Evolutionary conservation across 2,329 filamentous ascomycete genomes (phyloP).

Genomic region (Bipolaris victoriae): DNA sequence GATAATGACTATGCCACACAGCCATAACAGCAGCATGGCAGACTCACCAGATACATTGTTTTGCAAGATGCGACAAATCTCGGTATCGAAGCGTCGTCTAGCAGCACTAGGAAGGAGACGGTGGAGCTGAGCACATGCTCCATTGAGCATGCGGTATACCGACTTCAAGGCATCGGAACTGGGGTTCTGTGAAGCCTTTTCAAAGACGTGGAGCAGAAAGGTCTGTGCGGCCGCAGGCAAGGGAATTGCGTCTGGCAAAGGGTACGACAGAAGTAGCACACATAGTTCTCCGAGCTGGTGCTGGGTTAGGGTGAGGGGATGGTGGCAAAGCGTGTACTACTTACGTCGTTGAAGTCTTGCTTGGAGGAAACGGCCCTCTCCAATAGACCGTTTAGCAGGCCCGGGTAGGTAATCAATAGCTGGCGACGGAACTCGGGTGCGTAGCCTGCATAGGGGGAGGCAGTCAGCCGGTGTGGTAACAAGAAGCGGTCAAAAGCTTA

Average conservation of each 20-base stretch:
- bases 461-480: slow-evolving; percentile 25
- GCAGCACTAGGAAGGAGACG: slow-evolving; percentile 29
- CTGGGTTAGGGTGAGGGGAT: neutral
- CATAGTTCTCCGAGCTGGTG: slow-evolving; percentile 39
- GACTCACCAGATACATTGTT: slow-evolving; percentile 30
- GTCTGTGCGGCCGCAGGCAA: slow-evolving; percentile 43
- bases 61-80: slow-evolving; percentile 36
- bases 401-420: slow-evolving; percentile 39
- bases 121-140: slow-evolving; percentile 43
- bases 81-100: slow-evolving; percentile 34
- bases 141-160: slow-evolving; percentile 44
- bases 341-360: slow-evolving; percentile 39
- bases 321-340: slow-evolving; percentile 15
- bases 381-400: slow-evolving; percentile 42
- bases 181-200: slow-evolving; percentile 33
- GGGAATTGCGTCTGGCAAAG: slow-evolving; percentile 37
- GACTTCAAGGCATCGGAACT: slow-evolving; percentile 33
- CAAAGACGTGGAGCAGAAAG: slow-evolving; percentile 45
- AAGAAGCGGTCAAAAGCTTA: slow-evolving; percentile 33
- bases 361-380: slow-evolving; percentile 41
- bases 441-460: slow-evolving; percentile 31
- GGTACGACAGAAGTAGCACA: slow-evolving; percentile 41
- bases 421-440: slow-evolving; percentile 40
- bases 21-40: slow-evolving; percentile 42
- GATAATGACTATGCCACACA: slow-evolving; percentile 41